A percentile compares a stretch with the other conserved stretches of the same genome.
phyloP scores from a whole-genome alignment of 768 basidiomycete species.

The Boletus rubropictus region DNA sequence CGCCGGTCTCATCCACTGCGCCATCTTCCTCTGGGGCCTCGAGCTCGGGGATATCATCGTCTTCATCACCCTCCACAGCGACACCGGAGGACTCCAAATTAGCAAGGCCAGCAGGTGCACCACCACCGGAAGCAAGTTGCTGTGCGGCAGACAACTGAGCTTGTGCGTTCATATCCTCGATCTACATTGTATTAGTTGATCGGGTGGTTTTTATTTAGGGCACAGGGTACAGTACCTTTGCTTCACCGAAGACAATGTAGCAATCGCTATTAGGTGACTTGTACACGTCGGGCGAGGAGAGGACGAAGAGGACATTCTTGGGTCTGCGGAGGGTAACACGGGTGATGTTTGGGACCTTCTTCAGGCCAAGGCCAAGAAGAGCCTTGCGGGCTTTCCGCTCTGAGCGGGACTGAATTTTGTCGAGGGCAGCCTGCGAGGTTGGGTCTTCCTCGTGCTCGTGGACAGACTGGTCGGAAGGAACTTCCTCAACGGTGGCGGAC shows the following conservation, averaged over 20 bases:
- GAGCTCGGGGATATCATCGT: conserved; percentile 78
- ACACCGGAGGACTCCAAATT: conserved; percentile 47
- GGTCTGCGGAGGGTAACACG: conserved; percentile 92
- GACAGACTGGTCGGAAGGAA: conserved; percentile 74
- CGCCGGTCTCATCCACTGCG: conserved; percentile 76
- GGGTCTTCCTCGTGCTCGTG: conserved; percentile 77
- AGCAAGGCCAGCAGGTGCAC: conserved; percentile 37
- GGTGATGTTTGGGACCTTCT: conserved; percentile 88
- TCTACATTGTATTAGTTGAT: conserved; percentile 35
- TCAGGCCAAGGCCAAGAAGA: conserved; percentile 83
- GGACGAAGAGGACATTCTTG: conserved; percentile 93
- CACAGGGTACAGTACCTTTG: conserved; percentile 52
- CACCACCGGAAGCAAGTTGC: conserved; percentile 57
- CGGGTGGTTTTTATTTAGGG: not conserved
- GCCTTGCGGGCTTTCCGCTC: conserved; percentile 97
- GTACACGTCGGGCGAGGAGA: conserved; percentile 93
- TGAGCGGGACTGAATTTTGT: conserved; percentile 90
- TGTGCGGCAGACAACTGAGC: conserved; percentile 75
- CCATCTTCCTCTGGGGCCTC: conserved; percentile 80
- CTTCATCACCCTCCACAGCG: conserved; percentile 52
- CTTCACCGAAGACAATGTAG: conserved; percentile 99
- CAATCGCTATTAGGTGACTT: conserved; percentile 96
- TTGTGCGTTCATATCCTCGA: conserved; percentile 83
- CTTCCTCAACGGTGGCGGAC: conserved; percentile 76
- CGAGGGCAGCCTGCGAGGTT: conserved; percentile 75